These are phyloP conservation scores for Entomortierella parvispora DNA, from an alignment of 192 early-diverging fungal genomes.

Conservation along the genomic window DNA sequence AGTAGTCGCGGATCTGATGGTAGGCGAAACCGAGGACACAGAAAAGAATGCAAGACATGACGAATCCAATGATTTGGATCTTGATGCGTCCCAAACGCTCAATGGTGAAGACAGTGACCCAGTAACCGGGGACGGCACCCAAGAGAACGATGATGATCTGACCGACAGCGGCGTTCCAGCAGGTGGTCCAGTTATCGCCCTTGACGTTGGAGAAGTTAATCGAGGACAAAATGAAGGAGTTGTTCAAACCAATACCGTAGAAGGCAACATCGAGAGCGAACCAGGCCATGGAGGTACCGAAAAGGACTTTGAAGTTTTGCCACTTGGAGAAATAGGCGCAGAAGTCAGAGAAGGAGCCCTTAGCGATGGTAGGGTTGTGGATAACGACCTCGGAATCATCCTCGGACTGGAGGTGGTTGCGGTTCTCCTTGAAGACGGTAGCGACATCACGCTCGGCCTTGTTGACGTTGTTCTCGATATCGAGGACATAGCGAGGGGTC, in stretches of 20 bases:
- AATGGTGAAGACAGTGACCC: constrained; percentile 82
- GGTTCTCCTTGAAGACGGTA: constrained; percentile 37
- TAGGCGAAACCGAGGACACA: constrained; percentile 73
- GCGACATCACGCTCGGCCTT: constrained; percentile 45
- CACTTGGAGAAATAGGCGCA: constrained; percentile 72
- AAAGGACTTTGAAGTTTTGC: constrained; percentile 76
- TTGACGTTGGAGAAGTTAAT: constrained; percentile 48
- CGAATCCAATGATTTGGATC: constrained; percentile 92
- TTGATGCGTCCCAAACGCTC: constrained; percentile 86
- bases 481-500: constrained; percentile 81
- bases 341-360: constrained; percentile 56
- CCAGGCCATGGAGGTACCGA: constrained; percentile 74
- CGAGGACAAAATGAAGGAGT: constrained; percentile 66
- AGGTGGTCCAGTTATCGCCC: constrained; percentile 49
- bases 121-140: constrained; percentile 92
- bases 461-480: constrained; percentile 48
- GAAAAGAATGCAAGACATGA: constrained; percentile 77
- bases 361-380: constrained; percentile 22
- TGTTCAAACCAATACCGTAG: constrained; percentile 79
- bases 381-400: constrained; percentile 30
- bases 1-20: constrained; percentile 65
- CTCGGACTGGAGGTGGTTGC: constrained; percentile 38
- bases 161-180: constrained; percentile 79
- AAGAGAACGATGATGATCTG: constrained; percentile 89
- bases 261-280: constrained; percentile 75